Evolutionary conservation across 495 filamentous ascomycete genomes (phyloP).

Genomic region (Aspergillus affinis): DNA sequence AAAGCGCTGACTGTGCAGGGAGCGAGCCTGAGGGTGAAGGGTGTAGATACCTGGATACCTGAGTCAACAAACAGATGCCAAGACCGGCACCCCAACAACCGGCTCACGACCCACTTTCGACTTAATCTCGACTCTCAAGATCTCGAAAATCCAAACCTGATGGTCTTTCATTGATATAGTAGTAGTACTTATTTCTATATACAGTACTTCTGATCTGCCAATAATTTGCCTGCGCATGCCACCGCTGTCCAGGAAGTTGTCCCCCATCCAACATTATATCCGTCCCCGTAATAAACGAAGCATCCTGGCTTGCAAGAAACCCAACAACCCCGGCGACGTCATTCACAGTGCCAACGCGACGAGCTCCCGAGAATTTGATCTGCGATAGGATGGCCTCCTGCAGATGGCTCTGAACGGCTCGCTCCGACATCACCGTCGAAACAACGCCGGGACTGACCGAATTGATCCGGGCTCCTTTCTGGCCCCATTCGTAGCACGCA

Average conservation of each 20-base stretch:
- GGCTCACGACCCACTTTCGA: not conserved
- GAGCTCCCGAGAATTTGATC: conserved; percentile 38
- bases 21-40: no score
- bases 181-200: not conserved
- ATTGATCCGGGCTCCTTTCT: conserved; percentile 73
- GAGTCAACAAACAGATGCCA: not conserved
- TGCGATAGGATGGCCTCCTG: conserved; percentile 40
- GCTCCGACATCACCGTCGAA: conserved; percentile 62
- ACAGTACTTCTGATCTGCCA: not conserved
- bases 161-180: not conserved
- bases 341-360: conserved; percentile 6
- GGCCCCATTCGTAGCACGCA: conserved; percentile 65
- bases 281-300: conserved; percentile 15
- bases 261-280: conserved; percentile 18
- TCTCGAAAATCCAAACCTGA: no score
- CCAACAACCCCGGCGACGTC: conserved; percentile 55
- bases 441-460: conserved; percentile 83
- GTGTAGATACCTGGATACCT: no score
- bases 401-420: conserved; percentile 22
- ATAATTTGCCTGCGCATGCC: not conserved
- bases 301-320: conserved; percentile 12
- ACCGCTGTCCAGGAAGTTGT: not conserved
- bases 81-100: not conserved
- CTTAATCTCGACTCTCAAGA: no score
- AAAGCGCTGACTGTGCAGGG: not conserved